phyloP scores from a whole-genome alignment of 805 yeast genomes.

The Ogataea trehaloabstinens region DNA sequence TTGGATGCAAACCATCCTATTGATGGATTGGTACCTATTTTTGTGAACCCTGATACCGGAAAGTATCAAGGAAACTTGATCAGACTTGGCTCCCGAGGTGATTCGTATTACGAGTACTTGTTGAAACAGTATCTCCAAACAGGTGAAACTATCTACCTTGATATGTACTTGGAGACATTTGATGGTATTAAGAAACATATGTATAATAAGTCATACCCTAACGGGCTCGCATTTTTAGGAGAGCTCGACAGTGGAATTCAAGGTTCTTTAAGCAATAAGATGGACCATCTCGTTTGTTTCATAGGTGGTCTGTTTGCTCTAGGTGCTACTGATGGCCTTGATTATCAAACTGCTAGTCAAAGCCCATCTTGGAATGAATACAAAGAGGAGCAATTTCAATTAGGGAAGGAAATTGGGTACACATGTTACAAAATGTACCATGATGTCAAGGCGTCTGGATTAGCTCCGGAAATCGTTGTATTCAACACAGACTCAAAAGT shows the following conservation, averaged over 20 bases:
- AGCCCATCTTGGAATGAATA: conserved; percentile 54
- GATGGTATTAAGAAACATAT: conserved; percentile 73
- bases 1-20: conserved; percentile 62
- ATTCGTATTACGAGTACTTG: conserved; percentile 87
- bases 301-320: conserved; percentile 85
- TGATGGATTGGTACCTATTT: conserved; percentile 84
- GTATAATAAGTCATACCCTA: conserved; percentile 59
- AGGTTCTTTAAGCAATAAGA: conserved; percentile 61
- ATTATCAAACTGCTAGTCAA: conserved; percentile 53
- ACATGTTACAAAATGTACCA: conserved; percentile 85
- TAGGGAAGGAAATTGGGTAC: conserved; percentile 73
- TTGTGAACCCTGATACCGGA: conserved; percentile 72
- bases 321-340: conserved; percentile 81
- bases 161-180: conserved; percentile 75
- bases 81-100: conserved; percentile 88
- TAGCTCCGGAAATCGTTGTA: conserved; percentile 85
- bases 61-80: conserved; percentile 61
- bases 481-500: conserved; percentile 58
- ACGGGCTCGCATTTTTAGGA: conserved; percentile 65
- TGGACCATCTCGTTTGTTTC: conserved; percentile 94
- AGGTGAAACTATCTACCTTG: conserved; percentile 60
- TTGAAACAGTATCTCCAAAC: conserved; percentile 85
- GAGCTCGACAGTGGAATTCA: conserved; percentile 71
- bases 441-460: conserved; percentile 66
- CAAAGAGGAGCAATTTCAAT: conserved; percentile 59